Evolutionary conservation across 805 yeast genomes (phyloP).

Genomic region (Teunomyces atbi): DNA sequence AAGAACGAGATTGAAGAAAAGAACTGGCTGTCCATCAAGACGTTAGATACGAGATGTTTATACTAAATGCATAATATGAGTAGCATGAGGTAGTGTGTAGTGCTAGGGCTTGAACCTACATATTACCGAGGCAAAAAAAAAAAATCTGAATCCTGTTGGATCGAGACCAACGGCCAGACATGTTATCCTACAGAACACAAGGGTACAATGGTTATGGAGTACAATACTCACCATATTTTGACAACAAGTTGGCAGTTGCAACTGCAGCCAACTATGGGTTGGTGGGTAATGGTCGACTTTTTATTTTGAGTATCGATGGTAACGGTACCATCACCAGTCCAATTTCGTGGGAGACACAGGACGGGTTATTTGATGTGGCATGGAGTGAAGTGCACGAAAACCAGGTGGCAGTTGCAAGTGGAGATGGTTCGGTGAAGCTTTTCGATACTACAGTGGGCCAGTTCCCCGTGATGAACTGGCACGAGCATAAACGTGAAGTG

Average conservation of each 20-base stretch:
- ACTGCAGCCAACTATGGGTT: constrained; percentile 90
- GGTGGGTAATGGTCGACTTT: constrained; percentile 89
- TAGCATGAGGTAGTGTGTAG: too few species aligned
- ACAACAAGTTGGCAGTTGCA: constrained; percentile 85
- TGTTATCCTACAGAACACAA: constrained; percentile 71
- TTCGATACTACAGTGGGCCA: constrained; percentile 70
- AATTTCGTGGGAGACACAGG: constrained; percentile 81
- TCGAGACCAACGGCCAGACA: constrained; percentile 17
- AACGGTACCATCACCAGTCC: constrained; percentile 60
- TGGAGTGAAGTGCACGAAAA: constrained; percentile 93
- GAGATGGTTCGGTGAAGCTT: constrained; percentile 84
- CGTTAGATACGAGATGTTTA: constrained; percentile 34
- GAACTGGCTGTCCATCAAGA: constrained; percentile 32
- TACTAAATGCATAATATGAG: too few species aligned
- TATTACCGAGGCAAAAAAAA: not conserved
- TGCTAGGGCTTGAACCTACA: not conserved
- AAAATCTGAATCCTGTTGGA: not conserved
- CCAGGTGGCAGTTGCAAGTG: constrained; percentile 78
- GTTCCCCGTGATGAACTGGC: constrained; percentile 71
- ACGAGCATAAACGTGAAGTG: constrained; percentile 77
- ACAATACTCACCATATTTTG: constrained; percentile 88
- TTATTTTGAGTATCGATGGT: constrained; percentile 63
- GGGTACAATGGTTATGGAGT: constrained; percentile 88
- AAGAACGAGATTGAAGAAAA: constrained; percentile 27
- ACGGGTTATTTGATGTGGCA: constrained; percentile 80